These are phyloP conservation scores for Solanum sejunctum DNA, from an alignment of 257 asterid species.

Conservation along the genomic window DNA sequence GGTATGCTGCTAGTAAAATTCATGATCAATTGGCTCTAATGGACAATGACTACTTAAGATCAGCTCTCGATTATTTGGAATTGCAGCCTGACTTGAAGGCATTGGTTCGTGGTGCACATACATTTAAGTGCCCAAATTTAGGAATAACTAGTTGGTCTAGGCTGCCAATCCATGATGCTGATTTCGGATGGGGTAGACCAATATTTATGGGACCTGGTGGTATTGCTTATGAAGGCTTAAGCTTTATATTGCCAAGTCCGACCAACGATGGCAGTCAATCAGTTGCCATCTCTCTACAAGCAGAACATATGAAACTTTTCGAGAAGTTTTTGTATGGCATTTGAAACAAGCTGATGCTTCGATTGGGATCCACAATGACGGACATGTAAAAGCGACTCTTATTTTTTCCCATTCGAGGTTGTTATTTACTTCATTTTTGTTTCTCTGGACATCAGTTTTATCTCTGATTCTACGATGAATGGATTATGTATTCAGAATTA, in stretches of 20 bases:
- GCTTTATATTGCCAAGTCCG: conserved; percentile 67
- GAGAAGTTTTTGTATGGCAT: conserved; percentile 56
- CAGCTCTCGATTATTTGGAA: conserved; percentile 86
- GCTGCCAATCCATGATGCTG: conserved; percentile 80
- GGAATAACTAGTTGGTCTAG: conserved; percentile 91
- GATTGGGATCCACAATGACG: not conserved
- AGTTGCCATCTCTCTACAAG: conserved; percentile 62
- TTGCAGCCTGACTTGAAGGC: conserved; percentile 79
- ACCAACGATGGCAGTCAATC: conserved; percentile 59
- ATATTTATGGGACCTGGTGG: conserved; percentile 94
- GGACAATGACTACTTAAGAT: conserved; percentile 72
- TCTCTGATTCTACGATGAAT: not conserved
- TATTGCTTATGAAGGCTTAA: conserved; percentile 71
- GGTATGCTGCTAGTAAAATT: conserved; percentile 63
- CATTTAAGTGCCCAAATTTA: conserved; percentile 76
- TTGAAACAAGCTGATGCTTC: conserved; percentile 7
- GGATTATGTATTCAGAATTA: not conserved
- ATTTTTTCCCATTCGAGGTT: not conserved
- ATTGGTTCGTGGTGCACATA: conserved; percentile 76
- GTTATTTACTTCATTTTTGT: not conserved
- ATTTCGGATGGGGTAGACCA: conserved; percentile 85
- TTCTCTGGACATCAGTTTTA: not conserved
- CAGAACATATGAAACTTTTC: conserved; percentile 69
- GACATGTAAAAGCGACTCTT: not conserved
- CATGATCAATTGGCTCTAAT: conserved; percentile 57